A percentile compares a stretch with the other conserved stretches of the same genome.
Conservation (phyloP, 164 flowering plant species). For the Buxus sempervirens region DNA sequence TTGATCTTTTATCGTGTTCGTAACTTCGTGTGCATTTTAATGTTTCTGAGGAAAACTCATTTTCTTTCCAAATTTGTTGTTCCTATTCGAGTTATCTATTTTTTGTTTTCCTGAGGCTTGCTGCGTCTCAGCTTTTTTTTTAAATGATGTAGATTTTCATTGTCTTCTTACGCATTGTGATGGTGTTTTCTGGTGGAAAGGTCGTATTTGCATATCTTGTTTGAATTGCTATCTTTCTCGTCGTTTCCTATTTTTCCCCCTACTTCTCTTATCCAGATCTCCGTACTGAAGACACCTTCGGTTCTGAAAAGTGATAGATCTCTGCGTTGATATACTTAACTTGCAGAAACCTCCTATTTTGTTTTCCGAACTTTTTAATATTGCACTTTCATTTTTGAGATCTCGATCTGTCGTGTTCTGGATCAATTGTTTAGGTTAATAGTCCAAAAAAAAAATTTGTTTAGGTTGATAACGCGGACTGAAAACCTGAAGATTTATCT, state of each 20-base stretch:
- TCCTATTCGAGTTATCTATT: neutral
- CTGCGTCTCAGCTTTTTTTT: neutral
- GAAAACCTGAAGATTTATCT: no score
- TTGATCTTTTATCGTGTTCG: neutral
- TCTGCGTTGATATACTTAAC: neutral
- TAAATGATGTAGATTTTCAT: no score
- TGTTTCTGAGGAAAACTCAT: neutral
- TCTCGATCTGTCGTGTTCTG: no score
- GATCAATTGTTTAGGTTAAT: no score
- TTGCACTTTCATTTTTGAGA: no score
- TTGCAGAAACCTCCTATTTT: no score
- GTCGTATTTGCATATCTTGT: neutral
- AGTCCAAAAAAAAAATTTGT: no score
- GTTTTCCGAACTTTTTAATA: no score
- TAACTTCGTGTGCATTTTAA: neutral
- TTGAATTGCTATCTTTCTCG: neutral
- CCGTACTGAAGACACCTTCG: neutral
- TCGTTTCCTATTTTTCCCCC: neutral
- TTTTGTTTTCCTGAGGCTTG: neutral
- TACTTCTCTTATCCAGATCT: neutral
- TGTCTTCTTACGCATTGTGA: neutral
- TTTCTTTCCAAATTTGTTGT: neutral
- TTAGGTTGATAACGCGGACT: no score
- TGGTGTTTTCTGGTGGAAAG: neutral
- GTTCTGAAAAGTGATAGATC: neutral